phyloP scores from a whole-genome alignment of 257 asterid species.

The Solanum sitiens region DNA sequence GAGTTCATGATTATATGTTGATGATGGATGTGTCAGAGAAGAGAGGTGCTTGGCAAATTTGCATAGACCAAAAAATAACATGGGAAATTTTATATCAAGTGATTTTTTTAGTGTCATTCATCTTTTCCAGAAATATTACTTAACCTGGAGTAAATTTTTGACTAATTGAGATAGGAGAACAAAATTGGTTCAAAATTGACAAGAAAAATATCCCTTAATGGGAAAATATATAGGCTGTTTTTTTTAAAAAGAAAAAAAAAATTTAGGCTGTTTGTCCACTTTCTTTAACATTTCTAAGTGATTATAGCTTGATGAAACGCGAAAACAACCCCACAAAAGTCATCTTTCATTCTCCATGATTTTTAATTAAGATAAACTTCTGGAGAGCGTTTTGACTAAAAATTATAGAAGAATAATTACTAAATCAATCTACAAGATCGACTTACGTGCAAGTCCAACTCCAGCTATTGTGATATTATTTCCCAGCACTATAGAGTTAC shows the following conservation, averaged over 20 bases:
- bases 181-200: neutral
- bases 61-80: neutral
- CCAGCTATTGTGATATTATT: constrained; percentile 75
- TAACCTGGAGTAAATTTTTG: neutral
- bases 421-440: neutral
- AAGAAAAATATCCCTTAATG: neutral
- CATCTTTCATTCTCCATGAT: neutral
- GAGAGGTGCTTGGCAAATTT: neutral
- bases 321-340: neutral
- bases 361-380: neutral
- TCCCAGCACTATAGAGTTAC: constrained; percentile 80
- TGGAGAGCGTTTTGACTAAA: neutral
- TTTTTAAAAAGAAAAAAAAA: too few species aligned
- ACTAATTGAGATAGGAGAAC: neutral
- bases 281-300: neutral
- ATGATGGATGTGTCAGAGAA: neutral
- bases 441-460: constrained; percentile 98
- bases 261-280: neutral
- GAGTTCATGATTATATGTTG: neutral
- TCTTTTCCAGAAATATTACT: neutral
- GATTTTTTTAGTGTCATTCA: neutral
- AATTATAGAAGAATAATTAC: neutral
- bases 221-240: neutral
- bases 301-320: neutral
- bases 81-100: neutral